Base-by-base conservation (phyloP, 768 basidiomycete species). In the Phaeolepiota aurea region DNA sequence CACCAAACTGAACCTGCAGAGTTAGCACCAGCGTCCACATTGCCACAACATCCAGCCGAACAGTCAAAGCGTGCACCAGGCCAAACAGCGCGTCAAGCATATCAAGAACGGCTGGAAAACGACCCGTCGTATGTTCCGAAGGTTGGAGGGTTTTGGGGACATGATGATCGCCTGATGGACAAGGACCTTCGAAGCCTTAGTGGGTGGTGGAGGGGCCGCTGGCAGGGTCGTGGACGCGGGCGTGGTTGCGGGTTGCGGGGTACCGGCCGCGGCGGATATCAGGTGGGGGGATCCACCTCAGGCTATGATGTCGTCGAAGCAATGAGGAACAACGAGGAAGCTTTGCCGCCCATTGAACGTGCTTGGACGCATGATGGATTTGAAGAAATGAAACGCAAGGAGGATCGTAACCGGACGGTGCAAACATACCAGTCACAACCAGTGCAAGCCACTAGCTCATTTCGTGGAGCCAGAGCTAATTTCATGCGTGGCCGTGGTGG, bases 81-180 rank as follows among this genome's bases (percentile, higher is more conserved):
- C 3, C 79, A 77, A 43, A 71, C 76, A 16, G 87, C 81, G 28
- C 85, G 91, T 36, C 87, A 91, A 56, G 85, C 79, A 14, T 94
- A 96, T 60, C 82, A 88, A 47, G 75, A 87, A 47, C 79, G 82
- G 20, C 68, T 94, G 18, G 82, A 88, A 43, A 68, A 62, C 9
- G 92, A 96, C 56, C 91, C 92, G 1, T 87, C 88, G 2, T 91
- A 82, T 56, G 85, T 89, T 20, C 92, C 92, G 16, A 84, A 80
- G 18, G 85, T 93, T 16, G 92, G 92, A 41, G 83, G 82, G 46
- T 96, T 96, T 55, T 96, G 89, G 90, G 82, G 87, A 3, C 92
- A 96, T 55, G 92, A 96, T 58, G 91, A 94, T 57, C 81, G 92
- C 35, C 64, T 91, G 41, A 65, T 89, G 55, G 83, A 87, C 59